Evolutionary conservation across 352 stramenopile species (phyloP).

Genomic region (Thalassiosira exigua): DNA sequence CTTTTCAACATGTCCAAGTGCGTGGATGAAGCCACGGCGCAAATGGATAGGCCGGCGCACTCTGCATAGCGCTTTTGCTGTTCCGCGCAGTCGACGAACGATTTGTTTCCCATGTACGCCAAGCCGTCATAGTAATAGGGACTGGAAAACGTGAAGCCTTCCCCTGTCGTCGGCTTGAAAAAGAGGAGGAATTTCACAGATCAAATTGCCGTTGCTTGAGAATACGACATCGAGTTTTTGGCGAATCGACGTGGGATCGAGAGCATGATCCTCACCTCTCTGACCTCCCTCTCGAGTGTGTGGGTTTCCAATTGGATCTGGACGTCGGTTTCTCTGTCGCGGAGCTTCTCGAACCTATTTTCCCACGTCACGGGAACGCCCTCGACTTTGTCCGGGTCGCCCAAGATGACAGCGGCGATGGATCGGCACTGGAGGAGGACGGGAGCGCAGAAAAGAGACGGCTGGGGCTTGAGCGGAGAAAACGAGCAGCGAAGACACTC

Average conservation of each 20-base stretch:
- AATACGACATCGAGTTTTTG: neutral
- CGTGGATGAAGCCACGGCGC: neutral
- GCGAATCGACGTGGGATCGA: neutral
- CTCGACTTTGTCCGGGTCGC: constrained; percentile 5
- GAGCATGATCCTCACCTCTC: constrained; percentile 2
- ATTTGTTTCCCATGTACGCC: constrained; percentile 5
- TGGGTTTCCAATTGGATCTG: constrained; percentile 1
- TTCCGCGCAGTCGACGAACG: constrained; percentile 14
- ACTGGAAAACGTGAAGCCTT: constrained; percentile 20
- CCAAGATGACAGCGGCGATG: constrained; percentile 22
- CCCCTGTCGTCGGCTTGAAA: constrained; percentile 1
- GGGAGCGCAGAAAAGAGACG: neutral
- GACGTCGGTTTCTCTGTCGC: constrained; percentile 3
- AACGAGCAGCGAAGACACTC: neutral
- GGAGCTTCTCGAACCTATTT: constrained; percentile 3
- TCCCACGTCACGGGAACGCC: neutral
- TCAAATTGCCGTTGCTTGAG: neutral
- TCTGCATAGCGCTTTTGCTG: constrained; percentile 12
- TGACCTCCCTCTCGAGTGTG: constrained; percentile 28
- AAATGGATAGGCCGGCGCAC: constrained; percentile 18
- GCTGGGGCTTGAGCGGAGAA: neutral
- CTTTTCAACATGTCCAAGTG: neutral
- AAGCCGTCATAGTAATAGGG: constrained; percentile 21
- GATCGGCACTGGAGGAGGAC: constrained; percentile 14
- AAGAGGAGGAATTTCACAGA: neutral